A percentile compares a stretch with the other conserved stretches of the same genome.
These are phyloP conservation scores for Myriosclerotinia scirpicola DNA, from an alignment of 2,329 filamentous ascomycete genomes.

Conservation along the genomic window DNA sequence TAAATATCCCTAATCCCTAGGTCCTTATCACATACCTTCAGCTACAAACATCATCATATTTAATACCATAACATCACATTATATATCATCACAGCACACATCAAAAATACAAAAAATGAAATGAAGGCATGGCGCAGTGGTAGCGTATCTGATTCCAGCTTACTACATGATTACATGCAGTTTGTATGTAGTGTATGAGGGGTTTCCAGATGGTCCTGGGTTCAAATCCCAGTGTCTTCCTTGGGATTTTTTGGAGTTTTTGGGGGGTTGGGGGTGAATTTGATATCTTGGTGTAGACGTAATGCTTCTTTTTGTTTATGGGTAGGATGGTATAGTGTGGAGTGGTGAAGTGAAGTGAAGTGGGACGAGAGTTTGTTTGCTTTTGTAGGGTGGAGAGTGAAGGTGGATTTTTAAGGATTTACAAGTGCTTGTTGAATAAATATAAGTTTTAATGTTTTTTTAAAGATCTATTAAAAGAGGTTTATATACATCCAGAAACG, in stretches of 20 bases:
- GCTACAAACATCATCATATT: too few species aligned
- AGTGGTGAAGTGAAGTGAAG: too few species aligned
- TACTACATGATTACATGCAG: conserved; percentile 18
- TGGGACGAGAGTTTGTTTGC: neutral
- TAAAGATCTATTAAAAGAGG: too few species aligned
- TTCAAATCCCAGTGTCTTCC: conserved; percentile 27
- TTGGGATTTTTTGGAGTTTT: neutral
- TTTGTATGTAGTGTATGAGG: conserved; percentile 15
- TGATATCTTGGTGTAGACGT: too few species aligned
- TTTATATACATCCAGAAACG: too few species aligned
- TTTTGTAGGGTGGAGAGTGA: neutral
- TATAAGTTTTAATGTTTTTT: too few species aligned
- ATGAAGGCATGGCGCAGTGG: conserved; percentile 14
- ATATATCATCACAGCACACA: neutral
- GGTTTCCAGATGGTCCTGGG: conserved; percentile 27
- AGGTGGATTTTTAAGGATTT: neutral
- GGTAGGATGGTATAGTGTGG: too few species aligned
- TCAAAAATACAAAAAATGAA: neutral
- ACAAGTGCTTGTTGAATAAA: neutral
- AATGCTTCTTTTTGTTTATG: too few species aligned
- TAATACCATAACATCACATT: too few species aligned
- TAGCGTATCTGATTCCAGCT: conserved; percentile 7
- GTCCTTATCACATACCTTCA: too few species aligned
- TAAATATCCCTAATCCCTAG: too few species aligned
- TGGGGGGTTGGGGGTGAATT: too few species aligned